Conservation (phyloP, 2,329 filamentous ascomycete species). For the Trichoderma sp. region DNA sequence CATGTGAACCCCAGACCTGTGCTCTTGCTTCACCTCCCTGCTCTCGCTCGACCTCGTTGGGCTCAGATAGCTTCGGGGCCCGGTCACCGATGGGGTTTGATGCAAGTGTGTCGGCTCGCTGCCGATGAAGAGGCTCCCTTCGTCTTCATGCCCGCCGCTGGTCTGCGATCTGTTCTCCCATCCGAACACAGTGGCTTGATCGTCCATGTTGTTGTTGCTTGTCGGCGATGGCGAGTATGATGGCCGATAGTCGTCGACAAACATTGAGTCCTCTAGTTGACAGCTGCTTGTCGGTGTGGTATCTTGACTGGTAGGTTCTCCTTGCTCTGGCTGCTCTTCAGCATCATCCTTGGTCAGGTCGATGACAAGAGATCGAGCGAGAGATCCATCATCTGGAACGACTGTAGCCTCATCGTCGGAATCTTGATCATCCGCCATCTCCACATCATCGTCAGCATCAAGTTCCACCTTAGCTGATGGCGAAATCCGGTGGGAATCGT, state of each 20-base stretch:
- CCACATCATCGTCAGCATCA: neutral
- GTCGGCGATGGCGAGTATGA: neutral
- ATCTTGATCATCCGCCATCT: neutral
- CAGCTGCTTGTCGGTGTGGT: neutral
- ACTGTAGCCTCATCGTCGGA: constrained; percentile 19
- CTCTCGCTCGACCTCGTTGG: neutral
- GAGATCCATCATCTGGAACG: constrained; percentile 18
- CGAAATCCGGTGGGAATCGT: neutral
- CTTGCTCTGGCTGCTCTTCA: neutral
- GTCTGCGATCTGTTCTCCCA: neutral
- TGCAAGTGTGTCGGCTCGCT: neutral
- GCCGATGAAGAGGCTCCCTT: constrained; percentile 15
- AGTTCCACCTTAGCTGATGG: too few relatives aligned
- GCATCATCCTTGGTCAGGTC: constrained; percentile 20
- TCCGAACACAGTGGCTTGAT: neutral
- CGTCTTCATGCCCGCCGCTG: neutral
- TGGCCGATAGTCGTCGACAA: neutral
- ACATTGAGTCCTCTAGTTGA: constrained; percentile 14
- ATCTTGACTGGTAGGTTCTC: neutral
- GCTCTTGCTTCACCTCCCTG: neutral
- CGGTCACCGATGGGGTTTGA: neutral
- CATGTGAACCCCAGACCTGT: too few relatives aligned
- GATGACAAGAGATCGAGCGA: neutral
- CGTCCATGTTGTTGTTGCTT: neutral
- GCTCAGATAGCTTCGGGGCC: neutral